phyloP scores from a whole-genome alignment of 805 yeast species.

The Saturnispora diversa region DNA sequence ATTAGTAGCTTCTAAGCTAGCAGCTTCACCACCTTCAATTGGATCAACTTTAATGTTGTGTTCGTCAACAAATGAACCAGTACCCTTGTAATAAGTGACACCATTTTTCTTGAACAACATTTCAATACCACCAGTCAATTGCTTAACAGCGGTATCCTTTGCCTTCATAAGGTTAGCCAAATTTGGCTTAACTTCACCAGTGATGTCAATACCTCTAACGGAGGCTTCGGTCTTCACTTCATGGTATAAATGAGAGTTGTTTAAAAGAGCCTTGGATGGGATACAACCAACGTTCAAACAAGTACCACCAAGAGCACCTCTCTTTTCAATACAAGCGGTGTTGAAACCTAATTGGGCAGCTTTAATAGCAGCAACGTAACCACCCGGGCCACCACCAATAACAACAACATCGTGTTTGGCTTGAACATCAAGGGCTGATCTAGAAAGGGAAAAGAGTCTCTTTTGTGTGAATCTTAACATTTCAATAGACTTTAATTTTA shows the following conservation, averaged over 20 bases:
- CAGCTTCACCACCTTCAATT: constrained; percentile 73
- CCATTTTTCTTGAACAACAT: constrained; percentile 91
- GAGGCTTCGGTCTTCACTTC: constrained; percentile 78
- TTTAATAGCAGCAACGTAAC: constrained; percentile 97
- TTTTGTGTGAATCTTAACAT: constrained; percentile 29
- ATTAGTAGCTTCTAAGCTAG: constrained; percentile 70
- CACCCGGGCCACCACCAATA: constrained; percentile 99
- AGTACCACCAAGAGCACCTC: constrained; percentile 96
- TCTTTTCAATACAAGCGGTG: constrained; percentile 94
- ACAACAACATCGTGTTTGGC: constrained; percentile 76
- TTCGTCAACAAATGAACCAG: constrained; percentile 81
- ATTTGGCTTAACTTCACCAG: constrained; percentile 62
- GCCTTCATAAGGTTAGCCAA: constrained; percentile 78
- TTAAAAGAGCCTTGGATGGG: constrained; percentile 91
- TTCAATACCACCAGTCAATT: constrained; percentile 91
- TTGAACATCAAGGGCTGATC: constrained; percentile 19
- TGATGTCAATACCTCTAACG: constrained; percentile 82
- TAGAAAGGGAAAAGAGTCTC: constrained; percentile 28
- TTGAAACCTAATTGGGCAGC: constrained; percentile 94
- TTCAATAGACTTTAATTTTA: too few relatives aligned
- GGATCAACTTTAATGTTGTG: constrained; percentile 73
- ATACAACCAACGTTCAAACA: constrained; percentile 98
- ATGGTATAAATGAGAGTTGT: constrained; percentile 91
- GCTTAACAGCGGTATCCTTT: constrained; percentile 82
- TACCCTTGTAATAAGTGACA: constrained; percentile 90